phyloP scores from a whole-genome alignment of 495 filamentous ascomycete species.

The Penicillium antarcticum region DNA sequence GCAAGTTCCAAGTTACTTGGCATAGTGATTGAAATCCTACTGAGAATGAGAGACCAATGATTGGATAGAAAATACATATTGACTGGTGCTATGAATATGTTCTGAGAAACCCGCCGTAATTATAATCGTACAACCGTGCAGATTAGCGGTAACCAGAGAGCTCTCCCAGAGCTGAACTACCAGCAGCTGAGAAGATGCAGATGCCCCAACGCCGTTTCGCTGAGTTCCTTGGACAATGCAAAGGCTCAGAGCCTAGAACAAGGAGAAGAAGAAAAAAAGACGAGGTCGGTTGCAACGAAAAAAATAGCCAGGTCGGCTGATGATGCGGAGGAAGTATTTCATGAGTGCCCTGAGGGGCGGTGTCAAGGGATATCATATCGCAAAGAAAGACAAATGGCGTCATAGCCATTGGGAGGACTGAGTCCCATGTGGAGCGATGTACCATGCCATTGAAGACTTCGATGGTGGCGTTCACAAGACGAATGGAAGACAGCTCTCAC shows the following conservation, averaged over 20 bases:
- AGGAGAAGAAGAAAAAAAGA: background rate
- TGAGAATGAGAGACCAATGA: background rate
- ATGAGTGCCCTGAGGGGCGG: conserved; percentile 2
- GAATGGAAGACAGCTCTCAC: conserved; percentile 31
- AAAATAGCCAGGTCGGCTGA: conserved; percentile 20
- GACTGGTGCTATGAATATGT: conserved; percentile 20
- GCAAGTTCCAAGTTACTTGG: background rate
- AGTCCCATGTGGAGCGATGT: conserved; percentile 3
- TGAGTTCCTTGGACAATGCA: conserved; percentile 1
- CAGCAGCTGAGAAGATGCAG: conserved; percentile 12
- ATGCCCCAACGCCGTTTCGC: conserved; percentile 11
- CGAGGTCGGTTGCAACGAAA: background rate
- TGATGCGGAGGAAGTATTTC: conserved; percentile 11
- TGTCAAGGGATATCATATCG: conserved; percentile 4
- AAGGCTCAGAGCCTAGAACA: background rate
- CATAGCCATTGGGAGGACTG: conserved; percentile 1
- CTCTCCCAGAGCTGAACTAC: conserved; percentile 11
- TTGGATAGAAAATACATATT: conserved; percentile 8
- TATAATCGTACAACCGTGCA: conserved; percentile 18
- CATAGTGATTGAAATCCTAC: background rate
- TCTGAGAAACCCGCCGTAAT: conserved; percentile 10
- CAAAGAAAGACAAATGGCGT: conserved; percentile 1
- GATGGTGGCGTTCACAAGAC: conserved; percentile 8
- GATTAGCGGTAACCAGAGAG: conserved; percentile 2
- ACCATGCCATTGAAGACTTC: conserved; percentile 2